Percentiles rank a stretch among this genome's conserved stretches.
Conservation (phyloP, 257 asterid genomes). For the Lycium barbarum region DNA sequence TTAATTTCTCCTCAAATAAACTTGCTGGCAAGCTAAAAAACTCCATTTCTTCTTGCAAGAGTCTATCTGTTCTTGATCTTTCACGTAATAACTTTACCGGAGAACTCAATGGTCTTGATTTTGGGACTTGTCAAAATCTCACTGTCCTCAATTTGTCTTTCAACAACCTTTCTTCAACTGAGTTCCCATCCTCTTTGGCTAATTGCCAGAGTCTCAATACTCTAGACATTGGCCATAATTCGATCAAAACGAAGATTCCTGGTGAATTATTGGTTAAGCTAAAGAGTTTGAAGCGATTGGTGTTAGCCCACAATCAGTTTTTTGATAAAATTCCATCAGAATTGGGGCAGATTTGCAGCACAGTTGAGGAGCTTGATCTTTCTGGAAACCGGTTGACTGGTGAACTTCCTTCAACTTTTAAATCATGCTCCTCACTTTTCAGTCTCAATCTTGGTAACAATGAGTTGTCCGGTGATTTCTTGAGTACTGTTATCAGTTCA, state of each 20-base stretch:
- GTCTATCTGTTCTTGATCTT: conserved; percentile 64
- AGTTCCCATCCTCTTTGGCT: conserved; percentile 55
- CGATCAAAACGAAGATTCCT: conserved; percentile 57
- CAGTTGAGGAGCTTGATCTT: conserved; percentile 80
- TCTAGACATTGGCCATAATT: conserved; percentile 66
- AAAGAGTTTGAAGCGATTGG: conserved; percentile 57
- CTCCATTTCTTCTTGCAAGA: conserved; percentile 58
- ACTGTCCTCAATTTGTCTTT: conserved; percentile 59
- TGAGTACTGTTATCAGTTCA: conserved; percentile 68
- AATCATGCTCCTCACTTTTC: conserved; percentile 58
- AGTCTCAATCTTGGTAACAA: conserved; percentile 70
- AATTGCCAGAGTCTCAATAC: conserved; percentile 66
- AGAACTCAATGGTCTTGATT: conserved; percentile 47
- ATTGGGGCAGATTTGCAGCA: conserved; percentile 58
- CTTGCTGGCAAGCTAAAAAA: conserved; percentile 53
- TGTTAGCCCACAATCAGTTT: conserved; percentile 60
- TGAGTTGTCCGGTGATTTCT: conserved; percentile 79
- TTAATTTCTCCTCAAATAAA: conserved; percentile 62
- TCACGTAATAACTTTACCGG: conserved; percentile 76
- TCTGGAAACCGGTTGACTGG: conserved; percentile 66
- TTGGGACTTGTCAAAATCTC: conserved; percentile 65
- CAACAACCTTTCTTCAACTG: conserved; percentile 61
- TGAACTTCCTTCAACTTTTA: conserved; percentile 65
- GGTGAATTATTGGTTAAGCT: conserved; percentile 55
- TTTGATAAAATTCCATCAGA: conserved; percentile 70